A percentile compares a stretch with the other conserved stretches of the same genome.
phyloP scores from a whole-genome alignment of 108 stramenopile species.

The Bacterosira constricta region DNA sequence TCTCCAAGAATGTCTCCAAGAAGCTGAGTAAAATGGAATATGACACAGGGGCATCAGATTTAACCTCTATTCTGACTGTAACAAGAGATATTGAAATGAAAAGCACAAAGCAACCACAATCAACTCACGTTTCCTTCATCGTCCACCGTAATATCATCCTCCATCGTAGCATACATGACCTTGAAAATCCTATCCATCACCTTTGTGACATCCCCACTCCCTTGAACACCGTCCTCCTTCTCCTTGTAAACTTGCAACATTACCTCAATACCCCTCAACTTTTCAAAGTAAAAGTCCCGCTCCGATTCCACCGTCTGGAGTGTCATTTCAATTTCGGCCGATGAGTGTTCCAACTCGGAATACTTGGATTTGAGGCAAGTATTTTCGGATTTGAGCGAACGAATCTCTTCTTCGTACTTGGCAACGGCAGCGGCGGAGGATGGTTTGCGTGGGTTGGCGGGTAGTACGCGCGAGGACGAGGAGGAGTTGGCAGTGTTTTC shows the following conservation, averaged over 20 bases:
- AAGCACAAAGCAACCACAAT: too few species aligned
- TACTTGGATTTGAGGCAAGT: conserved; percentile 53
- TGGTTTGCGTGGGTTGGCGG: conserved; percentile 8
- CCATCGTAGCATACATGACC: conserved; percentile 79
- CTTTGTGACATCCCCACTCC: conserved; percentile 29
- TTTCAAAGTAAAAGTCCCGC: conserved; percentile 97
- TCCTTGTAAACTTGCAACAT: conserved; percentile 91
- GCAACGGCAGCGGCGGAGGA: conserved; percentile 6
- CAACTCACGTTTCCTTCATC: conserved; percentile 55
- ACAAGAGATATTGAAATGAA: too few species aligned
- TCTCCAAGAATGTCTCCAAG: conserved; percentile 36
- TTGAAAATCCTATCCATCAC: conserved; percentile 78
- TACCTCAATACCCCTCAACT: conserved; percentile 92
- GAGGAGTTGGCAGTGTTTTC: conserved; percentile 3
- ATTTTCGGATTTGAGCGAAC: conserved; percentile 24
- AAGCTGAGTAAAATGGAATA: too few species aligned
- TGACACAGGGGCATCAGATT: too few species aligned
- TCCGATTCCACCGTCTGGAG: conserved; percentile 79
- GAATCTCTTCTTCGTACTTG: conserved; percentile 43
- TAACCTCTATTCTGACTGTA: too few species aligned
- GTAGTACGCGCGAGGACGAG: conserved; percentile 6
- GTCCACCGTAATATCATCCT: conserved; percentile 68
- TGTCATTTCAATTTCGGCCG: conserved; percentile 60
- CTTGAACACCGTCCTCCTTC: conserved; percentile 45
- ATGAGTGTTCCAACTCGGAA: conserved; percentile 49